Conservation (phyloP, 345 rosid species). For the Linum tenue region DNA sequence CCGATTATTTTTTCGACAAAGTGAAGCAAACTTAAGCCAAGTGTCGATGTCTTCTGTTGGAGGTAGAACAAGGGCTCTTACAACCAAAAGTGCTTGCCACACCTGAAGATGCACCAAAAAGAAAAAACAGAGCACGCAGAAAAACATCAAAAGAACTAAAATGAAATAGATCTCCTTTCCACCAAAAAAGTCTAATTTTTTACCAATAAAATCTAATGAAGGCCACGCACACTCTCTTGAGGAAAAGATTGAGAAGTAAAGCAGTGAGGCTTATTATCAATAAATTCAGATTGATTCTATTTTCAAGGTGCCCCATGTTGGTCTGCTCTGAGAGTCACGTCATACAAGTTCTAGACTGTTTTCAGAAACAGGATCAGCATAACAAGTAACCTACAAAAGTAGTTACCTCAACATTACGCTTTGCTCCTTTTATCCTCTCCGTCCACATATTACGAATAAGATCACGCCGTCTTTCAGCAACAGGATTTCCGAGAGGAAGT, state of each 20-base stretch:
- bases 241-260: background rate
- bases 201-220: background rate
- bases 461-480: constrained; percentile 77
- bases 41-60: constrained; percentile 87
- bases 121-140: background rate
- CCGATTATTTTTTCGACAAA: constrained; percentile 81
- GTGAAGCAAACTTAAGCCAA: constrained; percentile 94
- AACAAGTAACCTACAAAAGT: background rate
- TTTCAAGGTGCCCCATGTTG: background rate
- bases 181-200: too few relatives aligned
- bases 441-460: constrained; percentile 98
- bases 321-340: background rate
- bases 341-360: background rate
- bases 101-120: constrained; percentile 40
- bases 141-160: background rate
- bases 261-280: background rate
- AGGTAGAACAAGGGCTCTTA: constrained; percentile 89
- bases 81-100: constrained; percentile 86
- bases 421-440: constrained; percentile 86
- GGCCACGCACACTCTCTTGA: background rate
- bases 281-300: background rate
- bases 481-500: constrained; percentile 63
- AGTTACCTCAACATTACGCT: constrained; percentile 93
- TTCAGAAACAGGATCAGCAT: background rate
- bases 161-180: too few relatives aligned